Evolutionary conservation across 2,329 filamentous ascomycete genomes (phyloP).

Genomic region (Alternaria consortialis): DNA sequence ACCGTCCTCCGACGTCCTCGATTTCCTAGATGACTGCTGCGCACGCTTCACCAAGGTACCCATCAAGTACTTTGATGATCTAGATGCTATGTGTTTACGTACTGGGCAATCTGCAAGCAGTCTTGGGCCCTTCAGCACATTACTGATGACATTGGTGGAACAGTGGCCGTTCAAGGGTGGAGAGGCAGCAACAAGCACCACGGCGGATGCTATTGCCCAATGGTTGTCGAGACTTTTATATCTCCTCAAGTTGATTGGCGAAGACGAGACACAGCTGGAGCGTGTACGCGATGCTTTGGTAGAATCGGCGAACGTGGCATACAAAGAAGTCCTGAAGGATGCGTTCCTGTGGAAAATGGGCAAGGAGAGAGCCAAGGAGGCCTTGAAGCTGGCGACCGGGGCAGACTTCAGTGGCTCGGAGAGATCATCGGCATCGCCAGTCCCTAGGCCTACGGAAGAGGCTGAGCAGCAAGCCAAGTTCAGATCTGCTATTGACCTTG

Average conservation of each 20-base stretch:
- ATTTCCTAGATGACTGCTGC: slow-evolving; percentile 84
- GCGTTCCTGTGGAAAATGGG: slow-evolving; percentile 51
- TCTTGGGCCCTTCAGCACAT: slow-evolving; percentile 62
- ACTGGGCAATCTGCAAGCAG: slow-evolving; percentile 27
- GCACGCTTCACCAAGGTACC: slow-evolving; percentile 77
- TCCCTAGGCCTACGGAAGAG: slow-evolving; percentile 28
- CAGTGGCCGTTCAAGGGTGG: slow-evolving; percentile 73
- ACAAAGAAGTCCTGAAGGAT: slow-evolving; percentile 45
- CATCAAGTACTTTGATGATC: slow-evolving; percentile 81
- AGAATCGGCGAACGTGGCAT: slow-evolving; percentile 36
- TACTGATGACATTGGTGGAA: slow-evolving; percentile 76
- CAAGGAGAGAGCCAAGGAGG: slow-evolving; percentile 48
- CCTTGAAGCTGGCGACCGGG: slow-evolving; percentile 45
- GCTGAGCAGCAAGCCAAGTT: slow-evolving; percentile 22
- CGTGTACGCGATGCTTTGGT: slow-evolving; percentile 42
- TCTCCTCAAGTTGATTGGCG: slow-evolving; percentile 48
- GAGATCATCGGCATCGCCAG: slow-evolving; percentile 40
- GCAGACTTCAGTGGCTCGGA: slow-evolving; percentile 49
- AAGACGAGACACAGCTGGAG: slow-evolving; percentile 41
- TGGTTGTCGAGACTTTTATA: slow-evolving; percentile 50
- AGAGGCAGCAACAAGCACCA: slow-evolving; percentile 33
- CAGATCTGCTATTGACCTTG: slow-evolving; percentile 36
- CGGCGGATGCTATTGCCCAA: slow-evolving; percentile 43
- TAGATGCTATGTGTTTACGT: slow-evolving; percentile 60
- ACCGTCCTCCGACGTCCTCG: slow-evolving; percentile 60